Base-by-base conservation (phyloP, 2,329 filamentous ascomycete genomes). In the Remersonia thermophila region DNA sequence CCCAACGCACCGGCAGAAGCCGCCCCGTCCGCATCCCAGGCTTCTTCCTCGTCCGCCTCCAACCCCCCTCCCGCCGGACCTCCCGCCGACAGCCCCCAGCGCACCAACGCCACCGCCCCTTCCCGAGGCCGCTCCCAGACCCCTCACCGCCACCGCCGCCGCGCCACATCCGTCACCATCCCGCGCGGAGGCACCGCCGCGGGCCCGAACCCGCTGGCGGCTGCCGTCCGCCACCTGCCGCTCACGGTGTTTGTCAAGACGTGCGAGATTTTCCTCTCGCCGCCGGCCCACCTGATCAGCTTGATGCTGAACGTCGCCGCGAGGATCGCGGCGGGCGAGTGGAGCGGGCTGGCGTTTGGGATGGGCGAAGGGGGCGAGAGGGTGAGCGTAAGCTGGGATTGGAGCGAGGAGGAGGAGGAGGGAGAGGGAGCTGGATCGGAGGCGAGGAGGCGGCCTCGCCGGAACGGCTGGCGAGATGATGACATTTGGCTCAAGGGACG, bases 241-340 rank as follows among this genome's bases (percentile, higher is more conserved):
- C 62, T 73, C 34, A 70, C 76, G 3, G 71, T 93, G 20, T 69
- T 93, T 17, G 73, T 79, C 38, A 87, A 83, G 58, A 86, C 85
- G 0, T 77, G 73, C 44, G 77, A 83, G 35, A 69, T 91, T 20
- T 68, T 93, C 3, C 62, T 94, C 11, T 77, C 82, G 0, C 85
- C 85, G n/a, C 85, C 87, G 0, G 73, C 79, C 12, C 76, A 87
- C 48, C 69, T 93, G 2, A 71, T 93, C 26, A 67, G 74, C 17
- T 64, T 93, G 28, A 86, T 94, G 67, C 69, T 94, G 4, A 76
- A 77, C 38, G 83, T 94, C 38, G 83, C 86, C 1, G 78, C 82
- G 0, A 77, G 73, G 43, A 84, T 94, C 43, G 71, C 77, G 1
- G 66, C 66, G 20, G 73, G 71, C 13, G 67, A 73, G 59, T 76